Evolutionary conservation across 257 asterid species (phyloP).

Genomic region (Jacaranda mimosifolia): DNA sequence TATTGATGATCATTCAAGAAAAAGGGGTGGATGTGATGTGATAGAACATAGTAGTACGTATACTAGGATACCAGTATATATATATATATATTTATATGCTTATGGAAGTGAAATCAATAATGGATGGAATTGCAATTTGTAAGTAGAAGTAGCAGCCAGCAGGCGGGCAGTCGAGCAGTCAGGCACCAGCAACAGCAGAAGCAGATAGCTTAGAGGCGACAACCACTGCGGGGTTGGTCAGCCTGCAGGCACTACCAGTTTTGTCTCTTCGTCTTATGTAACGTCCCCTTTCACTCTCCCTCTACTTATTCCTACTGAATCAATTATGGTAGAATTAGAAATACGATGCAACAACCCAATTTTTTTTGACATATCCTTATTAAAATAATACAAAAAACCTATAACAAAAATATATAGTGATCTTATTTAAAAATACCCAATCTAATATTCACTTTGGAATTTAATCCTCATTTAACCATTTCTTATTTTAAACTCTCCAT

Average conservation of each 20-base stretch:
- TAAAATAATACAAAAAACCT: no score
- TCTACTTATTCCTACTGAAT: background rate
- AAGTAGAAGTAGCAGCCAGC: background rate
- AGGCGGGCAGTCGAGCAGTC: conserved; percentile 1
- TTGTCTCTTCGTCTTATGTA: conserved; percentile 63
- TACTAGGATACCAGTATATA: no score
- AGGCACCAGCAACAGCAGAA: background rate
- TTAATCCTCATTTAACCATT: no score
- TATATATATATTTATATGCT: no score
- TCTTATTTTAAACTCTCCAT: no score
- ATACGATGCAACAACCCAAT: no score
- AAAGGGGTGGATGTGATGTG: conserved; percentile 7
- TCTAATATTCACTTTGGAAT: no score
- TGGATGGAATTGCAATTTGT: background rate
- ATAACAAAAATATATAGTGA: no score
- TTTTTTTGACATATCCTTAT: no score
- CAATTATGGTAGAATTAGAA: no score
- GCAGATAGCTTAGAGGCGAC: conserved; percentile 39
- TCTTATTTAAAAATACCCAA: no score
- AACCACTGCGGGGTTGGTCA: conserved; percentile 46
- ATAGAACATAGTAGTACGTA: background rate
- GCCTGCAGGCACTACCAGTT: conserved; percentile 36
- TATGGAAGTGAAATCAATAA: background rate
- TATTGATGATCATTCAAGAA: background rate
- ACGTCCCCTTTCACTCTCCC: conserved; percentile 56